Evolutionary conservation across 2,329 filamentous ascomycete genomes (phyloP).

Genomic region (Salinomyces thailandicus): DNA sequence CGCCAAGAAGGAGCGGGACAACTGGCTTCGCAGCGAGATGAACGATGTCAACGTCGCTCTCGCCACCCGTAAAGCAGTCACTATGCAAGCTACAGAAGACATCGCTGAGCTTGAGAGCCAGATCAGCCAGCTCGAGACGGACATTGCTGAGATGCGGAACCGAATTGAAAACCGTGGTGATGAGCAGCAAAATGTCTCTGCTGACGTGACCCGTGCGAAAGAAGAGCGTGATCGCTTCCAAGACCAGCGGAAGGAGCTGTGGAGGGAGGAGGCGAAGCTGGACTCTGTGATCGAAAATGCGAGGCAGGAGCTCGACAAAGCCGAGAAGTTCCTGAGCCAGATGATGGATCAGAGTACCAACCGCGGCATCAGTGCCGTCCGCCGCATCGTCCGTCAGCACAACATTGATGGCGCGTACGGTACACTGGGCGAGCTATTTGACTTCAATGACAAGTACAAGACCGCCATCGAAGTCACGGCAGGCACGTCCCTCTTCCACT

Average conservation of each 20-base stretch:
- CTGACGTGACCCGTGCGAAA: constrained; percentile 65
- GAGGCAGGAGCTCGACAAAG: constrained; percentile 62
- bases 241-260: constrained; percentile 78
- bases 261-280: constrained; percentile 80
- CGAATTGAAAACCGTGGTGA: constrained; percentile 70
- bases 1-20: constrained; percentile 79
- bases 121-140: constrained; percentile 61
- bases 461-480: constrained; percentile 88
- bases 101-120: constrained; percentile 59
- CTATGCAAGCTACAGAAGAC: constrained; percentile 75
- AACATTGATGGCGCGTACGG: constrained; percentile 82
- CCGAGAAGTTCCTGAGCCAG: constrained; percentile 66
- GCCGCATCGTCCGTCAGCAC: constrained; percentile 67
- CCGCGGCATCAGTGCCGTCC: constrained; percentile 75
- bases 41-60: constrained; percentile 66
- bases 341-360: constrained; percentile 86
- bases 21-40: constrained; percentile 70
- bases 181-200: constrained; percentile 59
- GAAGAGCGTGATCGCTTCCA: constrained; percentile 67
- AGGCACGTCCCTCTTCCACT: constrained; percentile 87
- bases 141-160: constrained; percentile 59
- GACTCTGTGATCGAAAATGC: constrained; percentile 67
- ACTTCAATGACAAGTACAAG: constrained; percentile 73
- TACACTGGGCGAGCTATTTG: constrained; percentile 83
- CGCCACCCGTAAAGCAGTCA: constrained; percentile 70